Evolutionary conservation across 805 yeast species (phyloP), one percentile per base, ranked within the genome.

Genomic region (Yarrowia sp.): DNA sequence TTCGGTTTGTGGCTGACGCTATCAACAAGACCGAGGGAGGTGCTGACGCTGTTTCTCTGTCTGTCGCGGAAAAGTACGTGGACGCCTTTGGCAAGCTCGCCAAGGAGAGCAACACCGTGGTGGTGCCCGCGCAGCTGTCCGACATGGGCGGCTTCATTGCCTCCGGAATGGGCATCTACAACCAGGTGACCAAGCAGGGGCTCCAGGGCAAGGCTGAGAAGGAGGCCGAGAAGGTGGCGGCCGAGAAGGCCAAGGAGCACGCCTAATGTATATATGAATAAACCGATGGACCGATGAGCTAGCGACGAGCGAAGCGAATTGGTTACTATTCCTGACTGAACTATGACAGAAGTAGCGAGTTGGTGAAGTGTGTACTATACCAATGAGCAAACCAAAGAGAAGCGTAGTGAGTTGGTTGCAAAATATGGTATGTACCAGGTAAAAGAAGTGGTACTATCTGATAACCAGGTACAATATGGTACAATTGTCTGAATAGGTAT

Each of bases 11-110:
- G 61, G 89, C 96, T 11, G 74, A 79, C 54, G 90, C 95, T 14
- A 88, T 90, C 69, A 76, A 81, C 58, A 81, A 81, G 62, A 84
- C 90, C 33, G 85, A 88, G 6, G 88, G 88, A 66, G 92, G 95
- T 49, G 77, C 76, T 65, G 89, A 88, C 54, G 96, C 96, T 10
- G 91, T 90, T 38, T 79, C 87, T 21, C 80, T 90, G 68, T 91
- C 87, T 74, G 85, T 90, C 46, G 96, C 96, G 16, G 92, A 88
- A 72, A 88, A 87, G 72, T 90, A 90, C 74, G 89, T 90, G 67
- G 88, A 85, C 63, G 90, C 93, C 33, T 90, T 90, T 73, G 87
- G 88, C 56, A 86, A 89, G 70, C 79, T 90, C 70, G 96, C 96
- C 26, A 89, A 90, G 78, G 93, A 89, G 74, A 77, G 87, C 33